These are phyloP conservation scores for Schwanniomyces sp. DNA, from an alignment of 805 yeast species.

Conservation along the genomic window DNA sequence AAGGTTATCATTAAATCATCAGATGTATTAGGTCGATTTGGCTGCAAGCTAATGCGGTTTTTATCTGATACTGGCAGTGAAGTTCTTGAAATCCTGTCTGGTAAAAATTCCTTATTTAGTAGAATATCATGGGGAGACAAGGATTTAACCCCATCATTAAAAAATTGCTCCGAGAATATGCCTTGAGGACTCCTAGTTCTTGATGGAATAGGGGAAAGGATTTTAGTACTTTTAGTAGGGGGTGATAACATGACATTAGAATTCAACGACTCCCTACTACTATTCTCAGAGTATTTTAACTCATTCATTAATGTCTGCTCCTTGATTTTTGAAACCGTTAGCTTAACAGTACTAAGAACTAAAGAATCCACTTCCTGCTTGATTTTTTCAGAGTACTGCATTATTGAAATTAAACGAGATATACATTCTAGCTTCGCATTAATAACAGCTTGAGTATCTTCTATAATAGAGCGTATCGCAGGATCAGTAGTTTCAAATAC, in stretches of 20 bases:
- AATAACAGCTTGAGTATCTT: slow-evolving; percentile 64
- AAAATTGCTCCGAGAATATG: slow-evolving; percentile 10
- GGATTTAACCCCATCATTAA: slow-evolving; percentile 15
- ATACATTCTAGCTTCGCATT: slow-evolving; percentile 68
- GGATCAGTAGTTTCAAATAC: slow-evolving; percentile 60
- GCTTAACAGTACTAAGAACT: slow-evolving; percentile 61
- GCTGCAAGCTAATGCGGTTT: neutral
- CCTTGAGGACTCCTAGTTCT: slow-evolving; percentile 26
- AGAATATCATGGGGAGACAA: slow-evolving; percentile 50
- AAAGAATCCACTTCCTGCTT: slow-evolving; percentile 74
- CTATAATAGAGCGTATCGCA: slow-evolving; percentile 60
- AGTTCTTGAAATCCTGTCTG: slow-evolving; percentile 13
- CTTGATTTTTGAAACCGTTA: slow-evolving; percentile 58
- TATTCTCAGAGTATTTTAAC: slow-evolving; percentile 16
- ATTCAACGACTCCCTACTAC: slow-evolving; percentile 14
- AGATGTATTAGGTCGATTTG: slow-evolving; percentile 4
- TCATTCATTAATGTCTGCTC: slow-evolving; percentile 27
- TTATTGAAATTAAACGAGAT: slow-evolving; percentile 67
- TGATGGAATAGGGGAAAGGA: slow-evolving; percentile 37
- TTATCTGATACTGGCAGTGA: neutral
- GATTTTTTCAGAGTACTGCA: slow-evolving; percentile 72
- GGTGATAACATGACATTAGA: slow-evolving; percentile 7
- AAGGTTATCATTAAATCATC: slow-evolving; percentile 24
- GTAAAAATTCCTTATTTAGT: slow-evolving; percentile 10
- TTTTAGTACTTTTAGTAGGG: slow-evolving; percentile 2